These are phyloP conservation scores for Suillus subluteus DNA, from an alignment of 768 basidiomycete species.

Conservation along the genomic window DNA sequence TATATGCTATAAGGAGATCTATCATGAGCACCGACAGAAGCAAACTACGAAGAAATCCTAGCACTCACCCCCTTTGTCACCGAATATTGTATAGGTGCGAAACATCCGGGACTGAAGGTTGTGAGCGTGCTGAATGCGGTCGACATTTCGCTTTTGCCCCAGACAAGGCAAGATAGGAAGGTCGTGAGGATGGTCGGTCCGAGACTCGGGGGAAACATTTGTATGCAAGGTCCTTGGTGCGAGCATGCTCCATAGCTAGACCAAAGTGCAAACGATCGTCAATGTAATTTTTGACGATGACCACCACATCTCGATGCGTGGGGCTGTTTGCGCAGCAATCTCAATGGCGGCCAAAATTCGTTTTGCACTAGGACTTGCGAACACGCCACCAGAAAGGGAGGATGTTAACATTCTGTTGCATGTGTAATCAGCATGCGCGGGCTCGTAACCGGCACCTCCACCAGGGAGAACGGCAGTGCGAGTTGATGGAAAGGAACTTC, in stretches of 20 bases:
- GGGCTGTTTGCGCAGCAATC: conserved; percentile 40
- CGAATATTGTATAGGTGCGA: conserved; percentile 29
- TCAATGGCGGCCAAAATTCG: conserved; percentile 55
- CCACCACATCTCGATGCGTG: conserved; percentile 26
- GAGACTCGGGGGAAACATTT: too few relatives aligned
- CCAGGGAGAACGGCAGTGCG: conserved; percentile 49
- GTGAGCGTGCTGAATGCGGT: too few relatives aligned
- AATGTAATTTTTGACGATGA: conserved; percentile 54
- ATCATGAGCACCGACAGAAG: not conserved
- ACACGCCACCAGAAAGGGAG: conserved; percentile 59
- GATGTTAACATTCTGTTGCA: conserved; percentile 60
- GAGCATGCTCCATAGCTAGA: conserved; percentile 55
- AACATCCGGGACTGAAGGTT: too few relatives aligned
- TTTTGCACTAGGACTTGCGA: conserved; percentile 63
- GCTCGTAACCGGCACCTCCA: conserved; percentile 62
- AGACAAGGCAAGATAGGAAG: too few relatives aligned
- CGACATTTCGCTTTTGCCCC: too few relatives aligned
- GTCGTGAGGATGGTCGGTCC: too few relatives aligned
- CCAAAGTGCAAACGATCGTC: conserved; percentile 65
- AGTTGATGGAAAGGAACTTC: conserved; percentile 19
- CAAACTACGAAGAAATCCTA: not conserved
- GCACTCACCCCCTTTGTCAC: conserved; percentile 40
- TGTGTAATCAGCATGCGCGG: conserved; percentile 59
- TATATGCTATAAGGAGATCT: not conserved
- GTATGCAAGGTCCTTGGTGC: conserved; percentile 1